Evolutionary conservation across 2,329 filamentous ascomycete genomes (phyloP).

Genomic region (Hypoxylon sp.): DNA sequence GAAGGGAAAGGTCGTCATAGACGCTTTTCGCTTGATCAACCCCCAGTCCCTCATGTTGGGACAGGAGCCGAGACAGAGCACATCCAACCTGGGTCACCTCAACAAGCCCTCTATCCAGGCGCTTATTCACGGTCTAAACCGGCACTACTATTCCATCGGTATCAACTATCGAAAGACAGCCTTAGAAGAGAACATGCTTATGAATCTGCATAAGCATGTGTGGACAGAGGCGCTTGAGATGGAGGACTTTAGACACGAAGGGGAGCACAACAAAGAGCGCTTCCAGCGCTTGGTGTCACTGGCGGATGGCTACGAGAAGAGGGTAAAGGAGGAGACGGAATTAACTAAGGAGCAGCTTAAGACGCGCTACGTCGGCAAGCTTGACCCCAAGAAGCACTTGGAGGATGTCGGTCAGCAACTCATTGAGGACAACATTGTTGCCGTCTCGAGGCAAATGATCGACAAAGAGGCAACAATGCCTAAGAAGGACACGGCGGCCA

Average conservation of each 20-base stretch:
- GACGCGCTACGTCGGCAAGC: constrained; percentile 98
- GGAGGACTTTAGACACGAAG: constrained; percentile 91
- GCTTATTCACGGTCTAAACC: constrained; percentile 95
- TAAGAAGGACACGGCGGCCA: constrained; percentile 66
- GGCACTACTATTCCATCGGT: constrained; percentile 98
- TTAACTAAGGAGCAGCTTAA: constrained; percentile 97
- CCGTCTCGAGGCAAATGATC: constrained; percentile 98
- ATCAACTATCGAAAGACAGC: constrained; percentile 99
- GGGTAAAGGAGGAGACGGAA: constrained; percentile 98
- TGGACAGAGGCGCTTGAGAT: constrained; percentile 98
- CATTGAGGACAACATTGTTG: constrained; percentile 99
- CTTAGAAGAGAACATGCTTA: constrained; percentile 98
- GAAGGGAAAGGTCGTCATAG: constrained; percentile 99
- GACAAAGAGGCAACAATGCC: constrained; percentile 98
- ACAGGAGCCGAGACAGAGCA: constrained; percentile 96
- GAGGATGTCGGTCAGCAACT: constrained; percentile 95
- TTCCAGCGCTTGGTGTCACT: constrained; percentile 87
- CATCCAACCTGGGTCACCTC: constrained; percentile 94
- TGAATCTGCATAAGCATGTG: constrained; percentile 99
- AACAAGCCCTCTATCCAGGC: constrained; percentile 99
- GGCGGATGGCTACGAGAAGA: constrained; percentile 96
- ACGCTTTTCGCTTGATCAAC: constrained; percentile 98
- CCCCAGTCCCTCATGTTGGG: constrained; percentile 97
- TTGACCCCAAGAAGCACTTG: constrained; percentile 99
- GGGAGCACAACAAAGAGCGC: constrained; percentile 83